Base-by-base conservation (phyloP, 305 asterid species). In the Coffea humblotiana region DNA sequence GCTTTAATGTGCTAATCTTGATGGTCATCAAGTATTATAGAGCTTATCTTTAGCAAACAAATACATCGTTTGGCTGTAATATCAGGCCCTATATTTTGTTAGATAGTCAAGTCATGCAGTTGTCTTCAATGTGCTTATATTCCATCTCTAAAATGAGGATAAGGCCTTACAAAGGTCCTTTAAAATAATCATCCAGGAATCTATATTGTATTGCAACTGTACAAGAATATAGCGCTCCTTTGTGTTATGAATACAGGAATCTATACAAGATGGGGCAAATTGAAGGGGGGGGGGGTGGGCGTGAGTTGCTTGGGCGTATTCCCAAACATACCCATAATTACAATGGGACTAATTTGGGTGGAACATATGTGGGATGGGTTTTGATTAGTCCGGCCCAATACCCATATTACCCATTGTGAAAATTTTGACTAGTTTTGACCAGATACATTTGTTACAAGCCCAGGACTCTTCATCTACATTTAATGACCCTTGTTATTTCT, bases 391-490 rank as follows among this genome's bases (percentile, higher is more conserved):
- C 43, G 0, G 43, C 43, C 43, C 3, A 40, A 40, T 40, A 40
- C 43, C 43, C 43, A 40, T 32, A 32, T 40, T 40, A 40, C 6
- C 43, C 43, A 40, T 40, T 3, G 43, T 5, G 6, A 40, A 40
- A 40, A 40, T 3, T 40, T 40, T 40, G 43, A 40, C 43, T 40
- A 40, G 43, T 40, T 40, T 40, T 40, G 43, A 40, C 43, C 43
- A 40, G 43, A 40, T 40, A 40, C 43, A 40, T 40, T 40, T 40
- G 43, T 40, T 40, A 40, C 6, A 40, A 40, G 43, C 43, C 43
- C 54, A 77, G n/a, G 49, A 48, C 66, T 35, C 37, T 16, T 37
- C 40, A 43, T 70, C 74, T 40, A 21, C 74, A 70, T 70, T 70
- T 70, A 70, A 70, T 43, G 54, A 40, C 3, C 29, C 45, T 70